Percentiles rank a stretch among this genome's conserved stretches.
Evolutionary conservation across 2,329 filamentous ascomycete species (phyloP).

Genomic region (Coniochaeta sp.): DNA sequence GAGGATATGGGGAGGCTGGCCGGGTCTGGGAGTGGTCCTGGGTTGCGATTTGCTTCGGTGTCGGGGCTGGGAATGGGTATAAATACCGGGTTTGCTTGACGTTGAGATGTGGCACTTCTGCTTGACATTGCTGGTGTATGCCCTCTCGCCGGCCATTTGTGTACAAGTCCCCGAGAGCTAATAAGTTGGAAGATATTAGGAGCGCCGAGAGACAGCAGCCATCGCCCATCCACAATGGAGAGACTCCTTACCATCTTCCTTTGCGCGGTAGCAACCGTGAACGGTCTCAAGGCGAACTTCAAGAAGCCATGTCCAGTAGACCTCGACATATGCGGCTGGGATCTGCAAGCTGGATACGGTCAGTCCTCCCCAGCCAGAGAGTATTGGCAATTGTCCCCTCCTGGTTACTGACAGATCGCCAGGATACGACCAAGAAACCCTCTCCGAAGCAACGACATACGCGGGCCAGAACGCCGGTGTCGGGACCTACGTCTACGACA

Average conservation of each 20-base stretch:
- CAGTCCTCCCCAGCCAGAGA: not conserved
- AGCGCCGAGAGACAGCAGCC: too few relatives aligned
- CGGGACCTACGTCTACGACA: slow-evolving; percentile 8
- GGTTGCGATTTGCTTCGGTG: not conserved
- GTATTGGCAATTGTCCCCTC: too few relatives aligned
- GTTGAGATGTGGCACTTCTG: too few relatives aligned
- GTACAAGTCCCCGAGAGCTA: too few relatives aligned
- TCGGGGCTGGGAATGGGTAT: not conserved
- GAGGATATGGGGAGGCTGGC: too few relatives aligned
- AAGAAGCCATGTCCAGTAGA: slow-evolving; percentile 5
- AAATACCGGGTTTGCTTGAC: too few relatives aligned
- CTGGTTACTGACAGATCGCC: too few relatives aligned
- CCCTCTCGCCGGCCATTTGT: too few relatives aligned
- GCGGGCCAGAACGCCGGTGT: slow-evolving; percentile 6
- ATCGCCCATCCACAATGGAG: not conserved
- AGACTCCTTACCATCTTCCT: not conserved
- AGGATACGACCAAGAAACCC: slow-evolving; percentile 8
- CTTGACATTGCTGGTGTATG: too few relatives aligned
- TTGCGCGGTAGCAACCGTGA: not conserved
- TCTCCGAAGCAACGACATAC: slow-evolving; percentile 3
- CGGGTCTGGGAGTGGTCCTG: too few relatives aligned
- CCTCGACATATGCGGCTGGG: slow-evolving; percentile 7
- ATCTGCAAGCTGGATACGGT: slow-evolving; percentile 6
- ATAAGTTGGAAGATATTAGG: too few relatives aligned
- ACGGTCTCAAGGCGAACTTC: not conserved